These are phyloP conservation scores for Blumeriella jaapii DNA, from an alignment of 2,329 filamentous ascomycete genomes.

Conservation along the genomic window DNA sequence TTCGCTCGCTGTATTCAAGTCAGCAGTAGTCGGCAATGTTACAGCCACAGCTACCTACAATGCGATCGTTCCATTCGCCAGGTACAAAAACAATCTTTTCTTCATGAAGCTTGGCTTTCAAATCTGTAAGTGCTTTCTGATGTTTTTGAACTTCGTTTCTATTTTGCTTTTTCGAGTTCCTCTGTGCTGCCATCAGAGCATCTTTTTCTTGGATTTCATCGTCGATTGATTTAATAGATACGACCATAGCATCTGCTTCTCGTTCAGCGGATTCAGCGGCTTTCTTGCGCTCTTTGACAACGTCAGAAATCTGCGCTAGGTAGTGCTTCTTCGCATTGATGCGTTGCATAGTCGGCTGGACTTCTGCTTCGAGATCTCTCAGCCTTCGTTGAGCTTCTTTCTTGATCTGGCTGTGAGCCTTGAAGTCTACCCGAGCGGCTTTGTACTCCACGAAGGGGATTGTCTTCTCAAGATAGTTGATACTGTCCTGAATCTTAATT, in stretches of 20 bases:
- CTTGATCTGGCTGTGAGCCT: constrained; percentile 42
- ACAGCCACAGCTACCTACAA: constrained; percentile 39
- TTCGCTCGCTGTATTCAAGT: constrained; percentile 38
- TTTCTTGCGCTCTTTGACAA: constrained; percentile 42
- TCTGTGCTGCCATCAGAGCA: constrained; percentile 37
- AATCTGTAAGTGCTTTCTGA: constrained; percentile 45
- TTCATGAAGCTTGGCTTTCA: constrained; percentile 53
- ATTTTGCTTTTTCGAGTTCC: constrained; percentile 35
- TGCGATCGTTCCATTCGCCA: constrained; percentile 57
- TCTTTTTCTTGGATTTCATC: constrained; percentile 31
- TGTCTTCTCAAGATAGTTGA: constrained; percentile 53
- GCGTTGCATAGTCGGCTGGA: constrained; percentile 57
- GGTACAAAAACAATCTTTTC: constrained; percentile 57
- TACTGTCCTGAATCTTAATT: constrained; percentile 50
- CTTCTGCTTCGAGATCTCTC: constrained; percentile 43
- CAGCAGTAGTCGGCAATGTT: constrained; percentile 3
- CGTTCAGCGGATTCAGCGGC: constrained; percentile 43
- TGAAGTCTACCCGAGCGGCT: constrained; percentile 37
- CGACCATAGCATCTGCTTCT: constrained; percentile 34
- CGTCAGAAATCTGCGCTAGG: constrained; percentile 40
- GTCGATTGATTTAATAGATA: constrained; percentile 33
- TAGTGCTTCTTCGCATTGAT: constrained; percentile 64
- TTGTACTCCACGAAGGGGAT: constrained; percentile 56
- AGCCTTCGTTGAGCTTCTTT: constrained; percentile 46
- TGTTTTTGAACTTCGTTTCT: constrained; percentile 39